Conservation (phyloP, 352 stramenopile genomes). For the Phytophthora kernoviae region DNA sequence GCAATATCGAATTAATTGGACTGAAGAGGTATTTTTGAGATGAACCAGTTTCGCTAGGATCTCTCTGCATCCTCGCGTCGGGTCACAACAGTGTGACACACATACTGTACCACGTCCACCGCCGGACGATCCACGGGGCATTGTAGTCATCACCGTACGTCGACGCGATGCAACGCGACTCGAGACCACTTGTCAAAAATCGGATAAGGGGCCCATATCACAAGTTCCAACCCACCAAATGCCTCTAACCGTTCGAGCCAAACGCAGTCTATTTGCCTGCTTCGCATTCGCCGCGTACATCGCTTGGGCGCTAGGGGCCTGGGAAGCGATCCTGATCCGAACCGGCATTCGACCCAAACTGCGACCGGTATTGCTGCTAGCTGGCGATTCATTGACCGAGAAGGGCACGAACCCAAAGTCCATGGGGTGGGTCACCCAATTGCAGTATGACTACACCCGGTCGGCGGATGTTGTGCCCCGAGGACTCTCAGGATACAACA, state of each 20-base stretch:
- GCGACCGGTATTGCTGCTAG: constrained; percentile 21
- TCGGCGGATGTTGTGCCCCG: constrained; percentile 45
- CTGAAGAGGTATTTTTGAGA: too few relatives aligned
- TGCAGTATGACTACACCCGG: constrained; percentile 46
- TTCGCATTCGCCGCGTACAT: constrained; percentile 24
- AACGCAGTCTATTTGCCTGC: constrained; percentile 12
- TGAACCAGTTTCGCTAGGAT: too few relatives aligned
- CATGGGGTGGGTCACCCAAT: constrained; percentile 41
- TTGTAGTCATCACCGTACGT: background rate
- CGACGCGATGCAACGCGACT: background rate
- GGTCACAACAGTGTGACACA: too few relatives aligned
- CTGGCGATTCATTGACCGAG: constrained; percentile 56
- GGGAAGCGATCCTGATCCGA: constrained; percentile 23
- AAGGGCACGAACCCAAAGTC: constrained; percentile 30
- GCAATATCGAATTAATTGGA: too few relatives aligned
- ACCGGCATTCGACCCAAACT: constrained; percentile 25
- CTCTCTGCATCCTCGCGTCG: background rate
- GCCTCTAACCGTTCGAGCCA: constrained; percentile 7
- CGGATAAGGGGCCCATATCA: background rate
- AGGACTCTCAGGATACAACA: constrained; percentile 48
- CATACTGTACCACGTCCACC: too few relatives aligned
- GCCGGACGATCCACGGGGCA: background rate
- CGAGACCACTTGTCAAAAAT: background rate
- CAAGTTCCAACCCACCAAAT: background rate
- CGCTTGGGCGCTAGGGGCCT: constrained; percentile 25